phyloP scores from a whole-genome alignment of 2,329 filamentous ascomycete genomes.

The Sporothrix brasiliensis region DNA sequence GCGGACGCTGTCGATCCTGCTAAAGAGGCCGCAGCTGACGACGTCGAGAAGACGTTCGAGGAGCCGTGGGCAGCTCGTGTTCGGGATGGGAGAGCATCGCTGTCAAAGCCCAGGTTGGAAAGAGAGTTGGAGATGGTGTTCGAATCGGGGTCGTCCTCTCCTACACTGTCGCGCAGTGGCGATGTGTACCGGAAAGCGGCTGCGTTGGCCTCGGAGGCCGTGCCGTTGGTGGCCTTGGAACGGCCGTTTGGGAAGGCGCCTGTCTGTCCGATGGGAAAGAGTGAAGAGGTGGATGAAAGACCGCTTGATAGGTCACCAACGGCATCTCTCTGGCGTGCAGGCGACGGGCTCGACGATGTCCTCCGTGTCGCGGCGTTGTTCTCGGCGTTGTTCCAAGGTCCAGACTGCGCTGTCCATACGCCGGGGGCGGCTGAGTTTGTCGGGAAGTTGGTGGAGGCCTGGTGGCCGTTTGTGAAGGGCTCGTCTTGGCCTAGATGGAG shows the following conservation, averaged over 20 bases:
- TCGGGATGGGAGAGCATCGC: conserved; percentile 20
- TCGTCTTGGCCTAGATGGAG: conserved; percentile 40
- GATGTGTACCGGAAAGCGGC: conserved; percentile 48
- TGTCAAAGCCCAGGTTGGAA: conserved; percentile 26
- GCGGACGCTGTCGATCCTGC: conserved; percentile 24
- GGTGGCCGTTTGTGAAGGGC: conserved; percentile 39
- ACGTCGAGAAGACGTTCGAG: conserved; percentile 5
- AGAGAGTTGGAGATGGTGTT: background rate
- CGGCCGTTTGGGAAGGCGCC: conserved; percentile 40
- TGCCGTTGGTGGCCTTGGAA: conserved; percentile 39
- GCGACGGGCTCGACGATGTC: conserved; percentile 59
- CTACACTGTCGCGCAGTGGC: conserved; percentile 27
- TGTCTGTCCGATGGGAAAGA: conserved; percentile 51
- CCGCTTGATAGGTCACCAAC: conserved; percentile 47
- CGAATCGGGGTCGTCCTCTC: background rate
- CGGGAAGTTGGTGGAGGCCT: conserved; percentile 14
- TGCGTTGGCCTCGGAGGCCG: conserved; percentile 52
- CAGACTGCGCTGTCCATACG: conserved; percentile 44
- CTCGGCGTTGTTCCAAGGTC: conserved; percentile 63
- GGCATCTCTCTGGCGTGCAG: conserved; percentile 57
- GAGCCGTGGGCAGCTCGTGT: conserved; percentile 10
- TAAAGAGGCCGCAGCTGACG: conserved; percentile 22
- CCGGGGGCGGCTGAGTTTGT: conserved; percentile 17
- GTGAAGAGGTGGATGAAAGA: conserved; percentile 48
- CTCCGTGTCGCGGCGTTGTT: conserved; percentile 47